A percentile compares a stretch with the other conserved stretches of the same genome.
Conservation (phyloP, 306 rosid species). For the Astragalus membranaceus region DNA sequence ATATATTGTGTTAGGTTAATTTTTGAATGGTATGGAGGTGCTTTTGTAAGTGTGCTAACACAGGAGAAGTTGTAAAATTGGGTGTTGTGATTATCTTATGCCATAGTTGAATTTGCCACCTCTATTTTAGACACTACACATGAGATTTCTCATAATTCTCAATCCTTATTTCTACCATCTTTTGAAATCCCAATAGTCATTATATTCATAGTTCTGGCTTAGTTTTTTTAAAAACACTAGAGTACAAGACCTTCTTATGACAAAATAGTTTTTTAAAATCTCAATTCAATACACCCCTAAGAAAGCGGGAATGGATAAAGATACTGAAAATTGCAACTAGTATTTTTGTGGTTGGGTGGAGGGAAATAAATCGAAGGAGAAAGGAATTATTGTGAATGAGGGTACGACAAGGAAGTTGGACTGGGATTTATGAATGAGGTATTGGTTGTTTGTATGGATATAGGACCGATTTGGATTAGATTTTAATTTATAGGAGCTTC, state of each 20-base stretch:
- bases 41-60: not conserved
- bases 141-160: no score
- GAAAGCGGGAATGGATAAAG: not conserved
- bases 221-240: no score
- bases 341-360: conserved; percentile 4
- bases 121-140: not conserved
- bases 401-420: conserved; percentile 1
- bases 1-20: conserved; percentile 13
- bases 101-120: not conserved
- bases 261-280: no score
- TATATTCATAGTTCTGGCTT: no score
- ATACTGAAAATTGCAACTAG: not conserved
- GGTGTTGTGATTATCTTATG: not conserved
- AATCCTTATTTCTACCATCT: no score
- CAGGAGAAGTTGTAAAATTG: not conserved
- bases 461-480: no score
- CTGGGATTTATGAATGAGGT: conserved; percentile 13
- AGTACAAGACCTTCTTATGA: no score
- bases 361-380: not conserved
- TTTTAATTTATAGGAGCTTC: no score
- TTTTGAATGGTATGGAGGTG: not conserved
- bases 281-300: not conserved
- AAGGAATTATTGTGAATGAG: not conserved
- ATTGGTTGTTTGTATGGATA: not conserved
- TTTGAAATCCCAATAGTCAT: no score